Percentiles rank a stretch among this genome's conserved stretches.
phyloP scores from a whole-genome alignment of 805 yeast genomes.

The Metschnikowia sp. region DNA sequence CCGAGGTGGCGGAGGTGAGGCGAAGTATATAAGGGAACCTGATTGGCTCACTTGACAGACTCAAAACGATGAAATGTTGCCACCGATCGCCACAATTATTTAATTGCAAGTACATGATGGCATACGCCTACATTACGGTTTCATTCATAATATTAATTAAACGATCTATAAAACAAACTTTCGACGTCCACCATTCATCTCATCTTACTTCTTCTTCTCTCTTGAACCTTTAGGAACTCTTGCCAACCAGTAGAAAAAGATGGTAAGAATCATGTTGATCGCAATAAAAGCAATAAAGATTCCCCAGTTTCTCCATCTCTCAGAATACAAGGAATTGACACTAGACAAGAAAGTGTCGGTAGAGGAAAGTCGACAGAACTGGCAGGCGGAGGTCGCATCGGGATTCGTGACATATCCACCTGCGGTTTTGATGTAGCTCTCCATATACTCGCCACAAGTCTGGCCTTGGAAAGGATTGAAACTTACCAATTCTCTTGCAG shows the following conservation, averaged over 20 bases:
- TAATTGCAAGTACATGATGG: too few relatives aligned
- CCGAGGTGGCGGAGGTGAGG: too few relatives aligned
- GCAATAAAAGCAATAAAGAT: conserved; percentile 48
- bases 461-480: conserved; percentile 48
- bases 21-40: too few relatives aligned
- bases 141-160: too few relatives aligned
- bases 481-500: conserved; percentile 24
- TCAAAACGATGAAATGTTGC: too few relatives aligned
- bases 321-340: conserved; percentile 40
- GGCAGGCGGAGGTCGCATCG: conserved; percentile 53
- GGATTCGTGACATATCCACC: conserved; percentile 62
- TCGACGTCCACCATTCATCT: too few relatives aligned
- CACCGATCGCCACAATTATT: too few relatives aligned
- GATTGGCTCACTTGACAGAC: too few relatives aligned
- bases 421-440: conserved; percentile 33
- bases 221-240: conserved; percentile 69
- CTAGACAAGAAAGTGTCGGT: conserved; percentile 59
- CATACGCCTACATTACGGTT: too few relatives aligned
- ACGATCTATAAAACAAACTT: too few relatives aligned
- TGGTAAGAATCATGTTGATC: conserved; percentile 30
- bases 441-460: conserved; percentile 61
- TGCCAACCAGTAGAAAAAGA: conserved; percentile 53
- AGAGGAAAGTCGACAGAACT: conserved; percentile 52
- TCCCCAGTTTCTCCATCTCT: conserved; percentile 69
- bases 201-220: conserved; percentile 26